These are phyloP conservation scores for Tilletia caries DNA, from an alignment of 1,284 basidiomycete genomes.

Conservation along the genomic window DNA sequence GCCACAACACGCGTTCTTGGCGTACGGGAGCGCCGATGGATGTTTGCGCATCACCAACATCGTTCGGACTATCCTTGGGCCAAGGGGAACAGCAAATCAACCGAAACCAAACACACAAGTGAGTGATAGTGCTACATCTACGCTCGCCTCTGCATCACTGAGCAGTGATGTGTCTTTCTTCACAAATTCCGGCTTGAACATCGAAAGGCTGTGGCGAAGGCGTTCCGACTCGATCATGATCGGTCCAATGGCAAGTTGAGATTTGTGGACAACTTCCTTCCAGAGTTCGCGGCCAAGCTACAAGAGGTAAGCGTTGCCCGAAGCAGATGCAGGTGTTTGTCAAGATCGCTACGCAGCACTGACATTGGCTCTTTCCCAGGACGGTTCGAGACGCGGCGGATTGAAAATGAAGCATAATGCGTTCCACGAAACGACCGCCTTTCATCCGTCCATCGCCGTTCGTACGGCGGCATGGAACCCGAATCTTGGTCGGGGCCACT, in stretches of 20 bases:
- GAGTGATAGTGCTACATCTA: neutral
- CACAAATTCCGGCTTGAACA: neutral
- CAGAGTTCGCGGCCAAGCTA: neutral
- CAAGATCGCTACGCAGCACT: neutral
- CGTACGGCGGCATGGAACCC: neutral
- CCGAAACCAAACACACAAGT: neutral
- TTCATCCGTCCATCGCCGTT: slow-evolving; percentile 5
- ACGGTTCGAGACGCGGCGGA: neutral
- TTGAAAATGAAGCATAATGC: neutral
- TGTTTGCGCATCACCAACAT: neutral
- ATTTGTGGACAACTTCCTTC: neutral
- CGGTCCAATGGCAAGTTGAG: neutral
- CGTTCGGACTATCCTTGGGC: neutral
- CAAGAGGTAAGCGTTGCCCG: neutral
- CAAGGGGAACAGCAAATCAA: neutral
- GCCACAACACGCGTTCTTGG: neutral
- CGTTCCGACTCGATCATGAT: slow-evolving; percentile 7
- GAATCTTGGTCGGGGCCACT: neutral
- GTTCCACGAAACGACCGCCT: neutral
- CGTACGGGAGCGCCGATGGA: neutral
- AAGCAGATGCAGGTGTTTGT: neutral
- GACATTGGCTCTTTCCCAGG: neutral
- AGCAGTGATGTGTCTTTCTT: neutral
- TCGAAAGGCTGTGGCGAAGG: neutral
- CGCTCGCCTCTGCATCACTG: neutral